Evolutionary conservation across 148 eudicot species (phyloP), one percentile per base, ranked within the genome.

Genomic region (Simmondsia chinensis): DNA sequence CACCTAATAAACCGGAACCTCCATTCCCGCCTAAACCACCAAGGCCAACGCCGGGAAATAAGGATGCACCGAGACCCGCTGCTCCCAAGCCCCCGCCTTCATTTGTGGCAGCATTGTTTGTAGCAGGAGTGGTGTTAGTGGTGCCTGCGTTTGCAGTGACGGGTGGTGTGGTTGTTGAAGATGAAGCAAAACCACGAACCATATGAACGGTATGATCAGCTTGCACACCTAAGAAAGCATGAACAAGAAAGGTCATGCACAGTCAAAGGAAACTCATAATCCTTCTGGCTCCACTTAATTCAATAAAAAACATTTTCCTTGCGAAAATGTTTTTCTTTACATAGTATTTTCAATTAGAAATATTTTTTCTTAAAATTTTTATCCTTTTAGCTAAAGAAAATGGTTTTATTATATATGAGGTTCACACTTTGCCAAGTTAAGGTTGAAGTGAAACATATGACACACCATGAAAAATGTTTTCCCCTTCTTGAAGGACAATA

Each of bases 121-220:
- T 43, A 33, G 62, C 59, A n/a, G 80, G 32, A 48, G 61, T 33
- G 18, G 77, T 40, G 59, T 59, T 68, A 39, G 71, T 34, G 41
- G 52, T 57, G 6, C 50, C 74, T 31, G 66, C 20, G 41, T 41
- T 64, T 4, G 71, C 17, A 25, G 71, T 33, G 24, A 44, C 68
- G 44, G 72, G 25, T 40, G 74, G 41, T 25, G 74, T 69, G 38
- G 69, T 42, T 0, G 79, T 38, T 45, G 74, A n/a, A n/a, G n/a
- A n/a, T n/a, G n/a, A 69, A 51, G 79, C 69, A 61, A 73, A 82
- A 48, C 85, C 82, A 43, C 85, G 85, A 33, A 82, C 93, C 82
- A 82, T 72, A 60, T 82, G 93, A 43, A 82, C 77, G 11, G 93
- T 82, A 49, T 82, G 85, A 61, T 82, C 93, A 18, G 82, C 79